Conservation (phyloP, 148 eudicot genomes). For the Rhododendron griersonianum region DNA sequence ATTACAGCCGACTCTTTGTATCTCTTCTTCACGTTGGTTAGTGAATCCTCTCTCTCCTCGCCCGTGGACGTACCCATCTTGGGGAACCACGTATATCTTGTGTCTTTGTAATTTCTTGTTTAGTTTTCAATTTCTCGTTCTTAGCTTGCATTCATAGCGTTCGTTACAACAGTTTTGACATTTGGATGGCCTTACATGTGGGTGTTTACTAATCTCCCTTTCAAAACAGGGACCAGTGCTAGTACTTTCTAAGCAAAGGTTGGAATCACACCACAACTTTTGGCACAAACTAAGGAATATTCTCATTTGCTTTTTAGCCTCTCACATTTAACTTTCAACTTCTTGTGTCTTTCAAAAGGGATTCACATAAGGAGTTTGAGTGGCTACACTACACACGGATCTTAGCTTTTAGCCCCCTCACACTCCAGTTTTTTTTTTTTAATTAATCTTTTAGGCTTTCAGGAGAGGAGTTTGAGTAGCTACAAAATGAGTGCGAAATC, state of each 20-base stretch:
- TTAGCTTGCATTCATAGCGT: no score
- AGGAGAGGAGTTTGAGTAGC: neutral
- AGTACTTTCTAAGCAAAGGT: neutral
- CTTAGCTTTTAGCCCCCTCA: neutral
- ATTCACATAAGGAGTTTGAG: neutral
- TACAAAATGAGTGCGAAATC: neutral
- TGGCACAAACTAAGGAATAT: neutral
- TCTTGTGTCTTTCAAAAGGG: neutral
- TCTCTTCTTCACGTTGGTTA: no score
- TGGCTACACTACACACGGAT: neutral
- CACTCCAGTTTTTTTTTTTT: neutral
- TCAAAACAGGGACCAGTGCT: neutral
- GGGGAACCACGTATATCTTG: no score
- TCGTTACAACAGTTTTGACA: no score
- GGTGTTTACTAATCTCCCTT: neutral
- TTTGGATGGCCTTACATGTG: neutral
- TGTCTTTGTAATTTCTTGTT: no score
- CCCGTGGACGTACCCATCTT: no score
- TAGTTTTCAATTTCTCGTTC: no score
- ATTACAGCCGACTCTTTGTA: no score
- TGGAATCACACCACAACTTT: neutral
- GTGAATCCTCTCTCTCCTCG: no score
- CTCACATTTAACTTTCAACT: neutral
- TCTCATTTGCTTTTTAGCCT: neutral
- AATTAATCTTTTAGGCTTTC: neutral